Conservation (phyloP, 345 rosid species). For the Bruguiera gymnorhiza region DNA sequence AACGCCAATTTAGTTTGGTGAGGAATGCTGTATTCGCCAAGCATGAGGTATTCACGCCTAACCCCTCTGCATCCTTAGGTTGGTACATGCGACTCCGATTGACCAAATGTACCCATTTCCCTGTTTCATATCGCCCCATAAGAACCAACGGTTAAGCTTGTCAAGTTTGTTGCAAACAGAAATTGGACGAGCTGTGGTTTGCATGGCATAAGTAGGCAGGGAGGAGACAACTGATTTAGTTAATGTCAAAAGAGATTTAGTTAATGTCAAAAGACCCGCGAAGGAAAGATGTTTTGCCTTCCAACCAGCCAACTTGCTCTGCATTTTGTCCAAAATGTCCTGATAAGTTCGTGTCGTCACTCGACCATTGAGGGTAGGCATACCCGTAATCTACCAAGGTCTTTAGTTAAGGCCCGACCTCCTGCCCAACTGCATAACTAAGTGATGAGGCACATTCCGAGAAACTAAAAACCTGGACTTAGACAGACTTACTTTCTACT, state of each 20-base stretch:
- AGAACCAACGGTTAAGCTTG: too few relatives aligned
- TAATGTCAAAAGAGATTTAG: not conserved
- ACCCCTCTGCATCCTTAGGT: too few relatives aligned
- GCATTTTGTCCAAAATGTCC: not conserved
- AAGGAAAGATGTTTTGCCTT: not conserved
- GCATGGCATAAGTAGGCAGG: too few relatives aligned
- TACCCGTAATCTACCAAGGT: not conserved
- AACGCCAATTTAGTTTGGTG: too few relatives aligned
- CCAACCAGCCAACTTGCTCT: not conserved
- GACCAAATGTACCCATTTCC: too few relatives aligned
- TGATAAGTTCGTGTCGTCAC: not conserved
- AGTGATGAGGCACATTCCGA: not conserved
- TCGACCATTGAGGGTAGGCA: not conserved
- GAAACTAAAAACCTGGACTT: not conserved
- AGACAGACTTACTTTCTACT: not conserved
- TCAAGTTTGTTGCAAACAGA: too few relatives aligned
- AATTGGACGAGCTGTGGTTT: too few relatives aligned
- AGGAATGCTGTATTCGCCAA: too few relatives aligned
- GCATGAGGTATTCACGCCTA: too few relatives aligned
- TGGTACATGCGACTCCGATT: too few relatives aligned
- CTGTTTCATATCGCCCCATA: too few relatives aligned
- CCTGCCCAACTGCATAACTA: too few relatives aligned
- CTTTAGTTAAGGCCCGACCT: not conserved
- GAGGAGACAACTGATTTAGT: not conserved
- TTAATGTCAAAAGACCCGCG: not conserved